Conservation (phyloP, 2,329 filamentous ascomycete species). For the Aspergillus fischeri region DNA sequence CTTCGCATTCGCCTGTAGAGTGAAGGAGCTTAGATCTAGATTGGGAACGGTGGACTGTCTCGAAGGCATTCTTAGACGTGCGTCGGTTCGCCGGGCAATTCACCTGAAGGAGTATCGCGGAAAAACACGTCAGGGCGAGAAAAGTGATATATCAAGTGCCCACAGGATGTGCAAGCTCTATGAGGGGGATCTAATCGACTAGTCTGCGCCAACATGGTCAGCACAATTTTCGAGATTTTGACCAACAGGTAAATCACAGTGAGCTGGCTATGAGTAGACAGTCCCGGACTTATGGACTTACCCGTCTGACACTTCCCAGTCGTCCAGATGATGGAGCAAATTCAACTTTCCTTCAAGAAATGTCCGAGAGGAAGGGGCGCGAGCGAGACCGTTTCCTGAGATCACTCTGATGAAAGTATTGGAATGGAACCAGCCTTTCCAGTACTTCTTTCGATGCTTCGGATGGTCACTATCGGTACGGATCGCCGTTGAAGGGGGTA, state of each 20-base stretch:
- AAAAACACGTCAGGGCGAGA: slow-evolving; percentile 1
- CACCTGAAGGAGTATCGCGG: background rate
- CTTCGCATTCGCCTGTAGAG: slow-evolving; percentile 26
- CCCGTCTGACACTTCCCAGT: background rate
- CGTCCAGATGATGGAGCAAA: background rate
- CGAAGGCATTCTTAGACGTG: slow-evolving; percentile 31
- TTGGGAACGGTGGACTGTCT: slow-evolving; percentile 35
- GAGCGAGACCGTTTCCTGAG: background rate
- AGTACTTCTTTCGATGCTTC: slow-evolving; percentile 12
- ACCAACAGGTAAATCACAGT: background rate
- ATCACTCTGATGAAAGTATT: slow-evolving; percentile 10
- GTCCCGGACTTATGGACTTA: background rate
- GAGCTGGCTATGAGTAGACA: background rate
- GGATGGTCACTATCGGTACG: background rate
- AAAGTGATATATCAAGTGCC: slow-evolving; percentile 2
- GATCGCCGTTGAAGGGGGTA: slow-evolving; percentile 1
- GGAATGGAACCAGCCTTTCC: slow-evolving; percentile 22
- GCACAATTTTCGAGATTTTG: background rate
- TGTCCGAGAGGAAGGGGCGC: background rate
- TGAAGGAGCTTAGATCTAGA: slow-evolving; percentile 34
- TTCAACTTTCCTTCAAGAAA: background rate
- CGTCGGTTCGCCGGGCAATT: slow-evolving; percentile 6
- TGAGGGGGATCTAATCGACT: background rate
- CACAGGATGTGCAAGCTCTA: background rate
- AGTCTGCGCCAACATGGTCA: background rate